Percentiles rank a stretch among this genome's conserved stretches.
These are phyloP conservation scores for Coccomyxa sp. DNA, from an alignment of 139 green algal genomes.

Conservation along the genomic window DNA sequence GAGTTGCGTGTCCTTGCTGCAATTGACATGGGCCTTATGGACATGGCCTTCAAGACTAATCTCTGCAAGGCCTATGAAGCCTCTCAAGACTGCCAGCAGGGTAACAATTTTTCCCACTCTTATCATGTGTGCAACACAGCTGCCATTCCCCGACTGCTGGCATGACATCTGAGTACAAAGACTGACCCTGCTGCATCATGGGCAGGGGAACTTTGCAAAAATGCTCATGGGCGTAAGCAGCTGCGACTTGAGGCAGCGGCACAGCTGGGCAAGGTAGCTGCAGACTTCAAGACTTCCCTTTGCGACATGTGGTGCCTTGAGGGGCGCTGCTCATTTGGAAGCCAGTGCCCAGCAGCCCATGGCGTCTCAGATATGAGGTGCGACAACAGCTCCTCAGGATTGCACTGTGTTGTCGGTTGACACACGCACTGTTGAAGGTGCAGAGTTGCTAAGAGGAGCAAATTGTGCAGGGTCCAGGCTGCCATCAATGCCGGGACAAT, in stretches of 20 bases:
- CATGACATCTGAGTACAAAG: too few relatives aligned
- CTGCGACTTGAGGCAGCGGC: neutral
- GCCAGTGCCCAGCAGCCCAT: neutral
- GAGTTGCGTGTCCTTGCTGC: neutral
- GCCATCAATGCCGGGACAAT: neutral
- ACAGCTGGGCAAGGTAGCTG: neutral
- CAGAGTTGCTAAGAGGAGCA: neutral
- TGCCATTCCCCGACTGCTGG: too few relatives aligned
- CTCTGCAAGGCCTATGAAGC: neutral
- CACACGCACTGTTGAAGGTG: neutral
- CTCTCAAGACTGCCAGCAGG: neutral
- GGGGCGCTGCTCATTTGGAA: neutral
- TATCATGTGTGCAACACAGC: too few relatives aligned
- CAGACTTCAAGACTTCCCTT: neutral
- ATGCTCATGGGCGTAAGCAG: neutral
- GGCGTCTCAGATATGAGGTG: neutral
- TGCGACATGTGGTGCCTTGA: neutral
- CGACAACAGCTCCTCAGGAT: neutral
- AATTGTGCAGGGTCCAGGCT: neutral
- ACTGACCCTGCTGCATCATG: too few relatives aligned
- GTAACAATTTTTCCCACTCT: too few relatives aligned
- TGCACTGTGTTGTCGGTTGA: neutral
- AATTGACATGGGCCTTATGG: neutral
- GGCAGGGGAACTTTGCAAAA: neutral
- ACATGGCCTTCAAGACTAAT: neutral